Base-by-base conservation (phyloP, 2,329 filamentous ascomycete species). In the Geosmithia putterillii region DNA sequence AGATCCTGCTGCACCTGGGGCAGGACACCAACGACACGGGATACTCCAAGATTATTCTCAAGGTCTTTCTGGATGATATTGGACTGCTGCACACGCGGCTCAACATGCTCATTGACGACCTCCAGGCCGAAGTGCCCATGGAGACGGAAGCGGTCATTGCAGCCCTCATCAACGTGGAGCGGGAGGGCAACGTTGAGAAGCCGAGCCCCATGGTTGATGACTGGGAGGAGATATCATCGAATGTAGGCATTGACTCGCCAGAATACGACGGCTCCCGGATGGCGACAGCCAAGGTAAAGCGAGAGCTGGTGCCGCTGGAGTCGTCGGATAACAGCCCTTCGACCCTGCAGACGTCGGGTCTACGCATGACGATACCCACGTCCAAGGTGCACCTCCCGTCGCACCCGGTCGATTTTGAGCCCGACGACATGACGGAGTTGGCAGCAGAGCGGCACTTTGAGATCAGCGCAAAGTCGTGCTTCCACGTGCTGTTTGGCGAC, bases 401-500 rank as follows among this genome's bases (percentile, higher is more conserved):
- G 1, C 81, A 86, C 43, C 81, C 90, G 2, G 83, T 95, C 2
- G 67, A 84, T 10, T 95, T 90, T 57, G 82, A 87, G 45, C 92
- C 92, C 1, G 76, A 83, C 47, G 86, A 82, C 43, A 89, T 94
- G 76, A 77, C 81, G 42, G 72, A 76, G 49, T 74, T 83, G 50
- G 81, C 82, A 7, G 77, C 85, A 1, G 86, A 94, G 58, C 79
- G 85, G 47, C 76, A 87, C 50, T 95, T 94, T 58, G 84, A 94
- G 51, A 81, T 96, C 47, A 94, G 86, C 48, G 83, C 92, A 40
- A 96, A 98, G 61, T 87, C 86, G 0, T 79, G 95, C 45, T 98
- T 96, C 60, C 90, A 96, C 56, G 86, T 96, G 15, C 74, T 98
- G 42, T 98, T 96, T 61, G 92, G 92, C 34, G 92, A 98, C 61